A percentile compares a stretch with the other conserved stretches of the same genome.
phyloP scores from a whole-genome alignment of 441 rosid species.

The Hura crepitans region DNA sequence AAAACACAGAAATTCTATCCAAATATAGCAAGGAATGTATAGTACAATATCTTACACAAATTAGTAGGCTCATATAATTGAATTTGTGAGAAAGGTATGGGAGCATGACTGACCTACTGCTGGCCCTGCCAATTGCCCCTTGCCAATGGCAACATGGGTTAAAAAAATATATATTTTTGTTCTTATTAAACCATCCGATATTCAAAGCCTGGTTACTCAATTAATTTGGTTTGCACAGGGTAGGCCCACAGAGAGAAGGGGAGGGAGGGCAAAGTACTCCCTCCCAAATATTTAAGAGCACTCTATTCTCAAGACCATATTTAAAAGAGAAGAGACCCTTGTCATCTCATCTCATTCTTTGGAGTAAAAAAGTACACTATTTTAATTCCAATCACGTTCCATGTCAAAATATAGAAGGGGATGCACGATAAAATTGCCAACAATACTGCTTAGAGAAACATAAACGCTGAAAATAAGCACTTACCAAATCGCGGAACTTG shows the following conservation, averaged over 20 bases:
- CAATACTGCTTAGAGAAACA: background rate
- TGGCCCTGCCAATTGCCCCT: background rate
- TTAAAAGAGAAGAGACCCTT: no score
- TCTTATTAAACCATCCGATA: no score
- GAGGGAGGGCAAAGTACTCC: no score
- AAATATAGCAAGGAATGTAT: background rate
- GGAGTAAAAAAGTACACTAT: no score
- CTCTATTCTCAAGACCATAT: no score
- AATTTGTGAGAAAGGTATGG: background rate
- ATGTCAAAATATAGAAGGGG: background rate
- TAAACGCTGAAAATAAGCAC: conserved; percentile 3
- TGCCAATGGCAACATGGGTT: background rate
- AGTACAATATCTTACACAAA: background rate
- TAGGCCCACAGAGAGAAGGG: no score
- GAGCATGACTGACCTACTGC: background rate
- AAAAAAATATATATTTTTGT: no score
- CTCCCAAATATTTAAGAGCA: no score
- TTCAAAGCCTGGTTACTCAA: no score
- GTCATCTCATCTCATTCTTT: no score
- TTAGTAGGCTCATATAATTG: background rate
- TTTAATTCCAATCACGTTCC: background rate
- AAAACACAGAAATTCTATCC: background rate
- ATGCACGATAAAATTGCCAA: background rate
- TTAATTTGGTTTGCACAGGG: no score
- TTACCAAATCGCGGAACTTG: conserved; percentile 81